A percentile compares a stretch with the other conserved stretches of the same genome.
Conservation (phyloP, 208 protist genomes). For the Crithidia thermophila region DNA sequence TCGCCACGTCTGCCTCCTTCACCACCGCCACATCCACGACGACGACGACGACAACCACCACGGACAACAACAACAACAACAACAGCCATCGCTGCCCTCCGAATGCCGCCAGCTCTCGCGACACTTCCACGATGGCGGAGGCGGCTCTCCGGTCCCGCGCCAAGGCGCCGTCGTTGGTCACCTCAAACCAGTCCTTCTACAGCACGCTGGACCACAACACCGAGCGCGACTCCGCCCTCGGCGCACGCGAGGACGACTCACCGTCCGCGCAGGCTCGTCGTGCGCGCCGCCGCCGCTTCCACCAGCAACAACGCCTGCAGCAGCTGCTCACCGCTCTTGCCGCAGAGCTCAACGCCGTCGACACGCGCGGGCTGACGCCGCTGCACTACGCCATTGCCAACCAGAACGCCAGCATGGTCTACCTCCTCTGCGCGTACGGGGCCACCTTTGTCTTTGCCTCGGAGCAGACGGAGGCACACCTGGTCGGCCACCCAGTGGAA, state of each 20-base stretch:
- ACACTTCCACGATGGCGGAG: background rate
- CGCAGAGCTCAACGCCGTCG: constrained; percentile 33
- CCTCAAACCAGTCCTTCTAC: constrained; percentile 15
- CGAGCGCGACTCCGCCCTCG: background rate
- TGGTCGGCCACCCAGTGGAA: constrained; percentile 14
- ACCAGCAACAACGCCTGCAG: constrained; percentile 23
- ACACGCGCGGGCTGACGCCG: constrained; percentile 37
- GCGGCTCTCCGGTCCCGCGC: background rate
- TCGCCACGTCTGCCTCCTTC: background rate
- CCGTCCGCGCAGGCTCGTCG: background rate
- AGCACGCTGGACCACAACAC: constrained; percentile 1
- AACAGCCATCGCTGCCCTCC: no score
- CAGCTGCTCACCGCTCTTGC: constrained; percentile 18
- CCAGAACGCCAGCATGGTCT: constrained; percentile 45
- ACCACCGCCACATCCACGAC: background rate
- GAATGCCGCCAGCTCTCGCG: constrained; percentile 4
- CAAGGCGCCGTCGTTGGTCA: constrained; percentile 1
- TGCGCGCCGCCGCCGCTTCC: background rate
- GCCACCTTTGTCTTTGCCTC: constrained; percentile 44
- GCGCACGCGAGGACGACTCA: background rate
- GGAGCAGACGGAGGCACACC: constrained; percentile 15
- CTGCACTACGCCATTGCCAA: constrained; percentile 60
- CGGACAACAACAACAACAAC: background rate
- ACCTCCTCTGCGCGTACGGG: constrained; percentile 40
- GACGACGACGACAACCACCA: background rate